These are phyloP conservation scores for Heliosperma pusillum DNA, from an alignment of 148 eudicot genomes.

Conservation along the genomic window DNA sequence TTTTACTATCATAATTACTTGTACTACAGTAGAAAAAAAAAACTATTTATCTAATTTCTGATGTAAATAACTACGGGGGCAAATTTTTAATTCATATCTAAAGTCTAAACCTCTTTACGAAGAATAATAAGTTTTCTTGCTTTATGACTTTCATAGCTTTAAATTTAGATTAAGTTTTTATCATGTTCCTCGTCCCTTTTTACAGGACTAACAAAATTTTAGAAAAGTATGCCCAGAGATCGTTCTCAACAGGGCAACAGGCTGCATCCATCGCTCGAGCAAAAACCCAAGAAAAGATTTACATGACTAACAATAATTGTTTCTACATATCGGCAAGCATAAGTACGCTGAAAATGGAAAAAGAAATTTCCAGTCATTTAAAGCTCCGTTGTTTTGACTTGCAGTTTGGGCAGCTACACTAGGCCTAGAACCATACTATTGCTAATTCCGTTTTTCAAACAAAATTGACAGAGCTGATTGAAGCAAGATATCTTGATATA, in stretches of 20 bases:
- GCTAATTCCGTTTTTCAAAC: not conserved
- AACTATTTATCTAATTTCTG: too few relatives aligned
- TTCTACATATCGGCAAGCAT: not conserved
- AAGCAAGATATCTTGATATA: not conserved
- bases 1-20: too few relatives aligned
- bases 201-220: not conserved
- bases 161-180: too few relatives aligned
- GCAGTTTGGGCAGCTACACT: not conserved
- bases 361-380: not conserved
- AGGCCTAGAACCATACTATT: not conserved
- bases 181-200: too few relatives aligned
- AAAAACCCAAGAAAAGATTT: not conserved
- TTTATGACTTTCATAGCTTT: too few relatives aligned
- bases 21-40: too few relatives aligned
- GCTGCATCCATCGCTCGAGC: not conserved
- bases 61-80: not conserved
- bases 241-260: conserved; percentile 1
- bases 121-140: too few relatives aligned
- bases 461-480: not conserved
- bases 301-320: not conserved
- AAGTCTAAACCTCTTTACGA: too few relatives aligned
- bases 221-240: not conserved
- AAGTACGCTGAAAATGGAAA: not conserved
- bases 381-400: not conserved
- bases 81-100: too few relatives aligned